A percentile compares a stretch with the other conserved stretches of the same genome.
Evolutionary conservation across 164 flowering plant genomes (phyloP).

Genomic region (Piper betle): DNA sequence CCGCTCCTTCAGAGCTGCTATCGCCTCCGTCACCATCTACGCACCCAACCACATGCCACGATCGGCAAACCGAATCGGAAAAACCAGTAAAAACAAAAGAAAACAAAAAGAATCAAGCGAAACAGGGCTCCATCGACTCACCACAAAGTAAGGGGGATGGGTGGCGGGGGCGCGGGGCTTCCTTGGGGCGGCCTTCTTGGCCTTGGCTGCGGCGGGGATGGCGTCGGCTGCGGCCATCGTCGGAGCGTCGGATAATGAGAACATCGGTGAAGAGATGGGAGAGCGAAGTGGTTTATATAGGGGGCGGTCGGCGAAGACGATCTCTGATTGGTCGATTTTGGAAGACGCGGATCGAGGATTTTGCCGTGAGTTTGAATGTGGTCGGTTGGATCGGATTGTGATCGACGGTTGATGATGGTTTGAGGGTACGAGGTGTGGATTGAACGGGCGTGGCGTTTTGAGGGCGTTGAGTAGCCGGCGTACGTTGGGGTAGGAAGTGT

Average conservation of each 20-base stretch:
- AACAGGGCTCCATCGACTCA: not conserved
- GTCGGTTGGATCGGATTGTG: not conserved
- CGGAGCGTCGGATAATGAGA: not conserved
- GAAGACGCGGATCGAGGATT: not conserved
- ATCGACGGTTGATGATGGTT: not conserved
- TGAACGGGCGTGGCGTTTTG: not conserved
- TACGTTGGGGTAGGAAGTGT: too few species aligned
- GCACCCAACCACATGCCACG: not conserved
- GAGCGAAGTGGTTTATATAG: not conserved
- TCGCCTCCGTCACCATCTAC: constrained; percentile 45
- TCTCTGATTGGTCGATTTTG: too few species aligned
- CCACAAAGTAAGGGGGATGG: constrained; percentile 3
- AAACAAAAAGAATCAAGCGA: not conserved
- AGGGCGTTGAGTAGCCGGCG: too few species aligned
- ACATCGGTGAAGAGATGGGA: not conserved
- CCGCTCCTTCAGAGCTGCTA: constrained; percentile 33
- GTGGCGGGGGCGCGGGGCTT: not conserved
- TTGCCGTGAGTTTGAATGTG: not conserved
- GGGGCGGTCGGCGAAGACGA: not conserved
- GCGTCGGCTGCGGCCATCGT: not conserved
- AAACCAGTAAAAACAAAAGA: too few species aligned
- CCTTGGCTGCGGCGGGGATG: not conserved
- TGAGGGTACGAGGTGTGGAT: not conserved
- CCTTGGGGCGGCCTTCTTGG: not conserved
- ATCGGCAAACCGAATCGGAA: not conserved